Evolutionary conservation across 179 eudicot genomes (phyloP).

Genomic region (Drosera spatulata): DNA sequence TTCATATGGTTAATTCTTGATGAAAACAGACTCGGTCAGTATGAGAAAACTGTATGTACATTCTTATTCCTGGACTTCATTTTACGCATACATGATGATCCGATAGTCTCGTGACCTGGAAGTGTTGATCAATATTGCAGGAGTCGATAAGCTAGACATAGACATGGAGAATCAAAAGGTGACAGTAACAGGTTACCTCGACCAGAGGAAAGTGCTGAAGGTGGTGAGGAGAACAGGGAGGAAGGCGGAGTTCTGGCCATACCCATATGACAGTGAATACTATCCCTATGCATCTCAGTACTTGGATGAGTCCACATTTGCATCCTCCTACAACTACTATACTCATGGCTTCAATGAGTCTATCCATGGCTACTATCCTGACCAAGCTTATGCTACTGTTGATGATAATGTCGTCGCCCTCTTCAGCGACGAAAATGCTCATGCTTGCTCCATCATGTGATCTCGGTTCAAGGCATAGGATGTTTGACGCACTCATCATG

Average conservation of each 20-base stretch:
- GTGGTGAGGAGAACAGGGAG: constrained; percentile 46
- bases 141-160: constrained; percentile 60
- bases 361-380: constrained; percentile 29
- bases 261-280: constrained; percentile 36
- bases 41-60: no score
- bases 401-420: constrained; percentile 18
- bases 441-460: constrained; percentile 36
- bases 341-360: constrained; percentile 33
- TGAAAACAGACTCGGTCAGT: no score
- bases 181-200: constrained; percentile 51
- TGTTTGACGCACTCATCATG: neutral
- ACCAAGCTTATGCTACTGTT: constrained; percentile 19
- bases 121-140: constrained; percentile 11
- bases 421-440: constrained; percentile 35
- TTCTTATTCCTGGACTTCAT: no score
- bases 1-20: no score
- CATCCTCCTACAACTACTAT: constrained; percentile 34
- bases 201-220: constrained; percentile 58
- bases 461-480: neutral
- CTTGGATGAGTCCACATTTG: constrained; percentile 31
- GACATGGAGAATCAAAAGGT: constrained; percentile 78
- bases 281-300: constrained; percentile 35
- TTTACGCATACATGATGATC: no score
- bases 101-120: no score
- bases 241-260: constrained; percentile 65